These are phyloP conservation scores for Ilyonectria destructans DNA, from an alignment of 2,329 filamentous ascomycete genomes.

Conservation along the genomic window DNA sequence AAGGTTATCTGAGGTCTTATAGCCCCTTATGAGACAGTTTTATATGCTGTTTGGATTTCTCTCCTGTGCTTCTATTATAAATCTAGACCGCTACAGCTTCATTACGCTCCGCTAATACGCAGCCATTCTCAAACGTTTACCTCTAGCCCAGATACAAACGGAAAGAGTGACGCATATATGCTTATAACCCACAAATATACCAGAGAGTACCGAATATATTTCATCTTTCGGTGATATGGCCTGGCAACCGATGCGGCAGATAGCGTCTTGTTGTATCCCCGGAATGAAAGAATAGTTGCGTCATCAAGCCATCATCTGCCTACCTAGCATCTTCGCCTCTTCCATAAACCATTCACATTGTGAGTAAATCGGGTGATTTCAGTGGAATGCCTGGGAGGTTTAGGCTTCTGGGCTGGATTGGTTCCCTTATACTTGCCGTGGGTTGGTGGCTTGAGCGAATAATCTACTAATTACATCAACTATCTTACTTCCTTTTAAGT, in stretches of 20 bases:
- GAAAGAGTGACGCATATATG: too few relatives aligned
- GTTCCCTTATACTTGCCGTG: conserved; percentile 8
- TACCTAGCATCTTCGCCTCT: conserved; percentile 6
- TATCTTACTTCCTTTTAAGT: conserved; percentile 11
- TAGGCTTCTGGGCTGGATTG: conserved; percentile 1
- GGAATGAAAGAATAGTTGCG: neutral
- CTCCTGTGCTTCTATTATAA: too few relatives aligned
- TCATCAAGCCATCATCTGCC: conserved; percentile 5
- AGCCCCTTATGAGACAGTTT: too few relatives aligned
- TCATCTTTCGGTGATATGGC: neutral
- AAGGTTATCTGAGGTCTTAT: too few relatives aligned
- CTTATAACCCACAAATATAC: too few relatives aligned
- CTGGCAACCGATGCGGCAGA: neutral
- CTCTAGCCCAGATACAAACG: too few relatives aligned
- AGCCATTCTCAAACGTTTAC: too few relatives aligned
- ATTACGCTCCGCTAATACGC: too few relatives aligned
- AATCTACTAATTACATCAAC: conserved; percentile 5
- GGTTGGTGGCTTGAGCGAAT: conserved; percentile 5
- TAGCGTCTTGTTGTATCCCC: neutral
- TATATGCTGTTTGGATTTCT: too few relatives aligned
- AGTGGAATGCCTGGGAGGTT: conserved; percentile 1
- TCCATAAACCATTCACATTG: conserved; percentile 9
- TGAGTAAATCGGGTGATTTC: neutral
- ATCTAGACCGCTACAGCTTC: too few relatives aligned
- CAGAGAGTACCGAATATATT: too few relatives aligned